Conservation (phyloP, 495 filamentous ascomycete genomes). For the Pyrenopolyporus hunteri region DNA sequence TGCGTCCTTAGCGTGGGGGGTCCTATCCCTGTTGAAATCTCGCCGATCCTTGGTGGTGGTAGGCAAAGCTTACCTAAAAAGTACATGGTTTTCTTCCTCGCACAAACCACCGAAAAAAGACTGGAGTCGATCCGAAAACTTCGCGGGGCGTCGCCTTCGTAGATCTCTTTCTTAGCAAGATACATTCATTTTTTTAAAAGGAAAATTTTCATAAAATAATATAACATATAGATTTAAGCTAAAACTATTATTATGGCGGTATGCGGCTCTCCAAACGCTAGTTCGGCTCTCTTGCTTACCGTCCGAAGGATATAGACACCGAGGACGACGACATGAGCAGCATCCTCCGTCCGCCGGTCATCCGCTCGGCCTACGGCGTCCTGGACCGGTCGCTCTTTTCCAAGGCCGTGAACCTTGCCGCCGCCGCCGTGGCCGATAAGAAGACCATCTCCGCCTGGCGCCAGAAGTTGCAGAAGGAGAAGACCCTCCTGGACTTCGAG, state of each 20-base stretch:
- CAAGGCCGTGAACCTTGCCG: slow-evolving; percentile 73
- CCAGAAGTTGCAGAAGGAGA: slow-evolving; percentile 59
- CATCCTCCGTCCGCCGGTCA: slow-evolving; percentile 77
- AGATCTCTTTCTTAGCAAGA: not conserved
- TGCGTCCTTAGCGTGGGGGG: slow-evolving; percentile 13
- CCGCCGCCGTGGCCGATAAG: slow-evolving; percentile 75
- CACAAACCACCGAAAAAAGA: slow-evolving; percentile 14
- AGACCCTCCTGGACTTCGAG: slow-evolving; percentile 62
- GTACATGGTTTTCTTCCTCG: slow-evolving; percentile 2
- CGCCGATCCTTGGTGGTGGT: slow-evolving; percentile 3
- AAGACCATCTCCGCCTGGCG: slow-evolving; percentile 73
- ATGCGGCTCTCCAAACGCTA: not conserved
- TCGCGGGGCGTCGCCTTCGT: not conserved
- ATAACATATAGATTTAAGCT: no score
- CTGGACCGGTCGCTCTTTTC: slow-evolving; percentile 86
- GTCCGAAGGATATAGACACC: slow-evolving; percentile 10
- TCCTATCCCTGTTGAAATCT: slow-evolving; percentile 30
- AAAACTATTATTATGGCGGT: slow-evolving; percentile 26
- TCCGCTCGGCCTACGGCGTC: slow-evolving; percentile 65
- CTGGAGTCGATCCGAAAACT: not conserved
- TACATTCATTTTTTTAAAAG: no score
- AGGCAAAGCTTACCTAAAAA: no score
- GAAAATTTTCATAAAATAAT: no score
- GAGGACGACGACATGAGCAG: slow-evolving; percentile 46
- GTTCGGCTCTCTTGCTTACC: not conserved